Base-by-base conservation (phyloP, 139 green algal species). In the Ulvella scutata region DNA sequence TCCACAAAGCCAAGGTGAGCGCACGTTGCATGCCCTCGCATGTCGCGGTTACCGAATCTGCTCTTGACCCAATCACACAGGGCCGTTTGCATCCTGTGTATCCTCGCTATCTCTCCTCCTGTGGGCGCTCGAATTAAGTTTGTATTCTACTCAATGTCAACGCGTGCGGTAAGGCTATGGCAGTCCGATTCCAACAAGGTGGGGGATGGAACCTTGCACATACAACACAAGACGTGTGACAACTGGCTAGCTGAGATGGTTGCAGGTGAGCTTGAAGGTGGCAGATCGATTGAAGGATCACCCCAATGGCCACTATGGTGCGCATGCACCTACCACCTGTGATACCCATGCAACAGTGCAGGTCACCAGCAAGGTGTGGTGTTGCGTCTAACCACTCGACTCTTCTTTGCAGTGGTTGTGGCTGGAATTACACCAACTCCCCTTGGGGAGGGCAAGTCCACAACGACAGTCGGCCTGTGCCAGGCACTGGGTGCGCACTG, bases 341-440 rank as follows among this genome's bases (percentile, higher is more conserved):
- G 38, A 67, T 31, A 73, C 7, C 37, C 43, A 21, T 77, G 26
- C 17, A 72, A 26, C 4, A 6, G 21, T 36, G 33, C 39, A 72
- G 17, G 38, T 33, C 26, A 21, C 29, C 31, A 74, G 10, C 33
- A 43, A 4, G 4, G 33, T 59, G 3, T 73, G 38, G 51, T 29
- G 37, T 33, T 60, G 72, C 37, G n/a, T 21, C 43, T 67, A 13
- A 17, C 40, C 4, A 34, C 13, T 9, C n/a, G 13, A 21, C 21
- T 37, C 43, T 72, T 75, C 33, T 72, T 36, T 80, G 74, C 81
- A 93, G 89, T 99, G 3, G 88, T 97, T n/a, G 93, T 98, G 7
- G 92, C 85, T 1, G 95, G 95, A 62, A 96, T 98, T 76, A 97
- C 89, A 0, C 95, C 95, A n/a, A 99, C 95, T 3, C 95, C 95